Percentiles rank a stretch among this genome's conserved stretches.
Evolutionary conservation across 2,329 filamentous ascomycete species (phyloP).

Genomic region (Nothopassalora personata): DNA sequence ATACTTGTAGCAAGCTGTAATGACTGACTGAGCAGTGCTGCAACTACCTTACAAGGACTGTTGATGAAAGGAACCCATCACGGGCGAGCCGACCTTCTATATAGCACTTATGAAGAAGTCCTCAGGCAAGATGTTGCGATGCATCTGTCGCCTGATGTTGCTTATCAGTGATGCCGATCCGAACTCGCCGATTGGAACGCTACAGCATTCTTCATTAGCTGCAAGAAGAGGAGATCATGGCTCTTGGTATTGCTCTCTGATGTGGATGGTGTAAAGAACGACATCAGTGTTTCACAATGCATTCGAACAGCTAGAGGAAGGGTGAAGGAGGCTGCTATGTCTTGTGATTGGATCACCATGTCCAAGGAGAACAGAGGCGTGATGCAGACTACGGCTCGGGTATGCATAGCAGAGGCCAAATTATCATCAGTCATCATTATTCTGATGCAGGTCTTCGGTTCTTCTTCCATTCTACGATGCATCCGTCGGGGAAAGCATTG

Average conservation of each 20-base stretch:
- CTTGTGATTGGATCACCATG: no score
- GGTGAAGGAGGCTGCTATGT: no score
- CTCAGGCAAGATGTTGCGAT: not conserved
- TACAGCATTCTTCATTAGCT: not conserved
- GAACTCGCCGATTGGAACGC: not conserved
- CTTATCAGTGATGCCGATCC: not conserved
- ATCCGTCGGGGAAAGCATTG: not conserved
- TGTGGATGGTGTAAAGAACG: not conserved
- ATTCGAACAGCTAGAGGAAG: not conserved
- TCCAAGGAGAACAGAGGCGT: no score
- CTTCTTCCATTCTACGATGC: not conserved
- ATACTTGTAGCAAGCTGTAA: conserved; percentile 1
- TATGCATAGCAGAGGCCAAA: no score
- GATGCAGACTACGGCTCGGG: no score
- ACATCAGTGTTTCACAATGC: not conserved
- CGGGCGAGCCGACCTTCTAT: not conserved
- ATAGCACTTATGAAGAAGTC: not conserved
- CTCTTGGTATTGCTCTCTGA: not conserved
- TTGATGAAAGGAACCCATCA: conserved; percentile 4
- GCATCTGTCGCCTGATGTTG: not conserved
- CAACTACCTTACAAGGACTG: not conserved
- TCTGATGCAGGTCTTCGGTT: not conserved
- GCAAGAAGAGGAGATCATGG: not conserved
- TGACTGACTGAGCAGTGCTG: conserved; percentile 1
- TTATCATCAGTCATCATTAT: no score